Conservation (phyloP, 306 rosid species). For the Hylodesmum podocarpum region DNA sequence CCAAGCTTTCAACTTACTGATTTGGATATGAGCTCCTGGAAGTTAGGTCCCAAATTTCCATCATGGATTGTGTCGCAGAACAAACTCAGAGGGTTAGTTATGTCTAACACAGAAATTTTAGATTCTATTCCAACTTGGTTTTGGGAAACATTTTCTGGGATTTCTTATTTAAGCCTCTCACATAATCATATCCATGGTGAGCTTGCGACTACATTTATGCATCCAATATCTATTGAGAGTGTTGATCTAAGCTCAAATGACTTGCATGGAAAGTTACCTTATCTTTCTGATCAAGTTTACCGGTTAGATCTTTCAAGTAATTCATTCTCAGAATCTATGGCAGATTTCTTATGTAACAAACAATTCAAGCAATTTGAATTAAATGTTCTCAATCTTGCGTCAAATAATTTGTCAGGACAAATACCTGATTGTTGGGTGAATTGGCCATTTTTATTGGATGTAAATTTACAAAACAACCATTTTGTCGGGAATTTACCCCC, state of each 20-base stretch:
- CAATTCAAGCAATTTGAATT: background rate
- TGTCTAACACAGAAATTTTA: slow-evolving; percentile 3
- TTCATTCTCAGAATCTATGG: background rate
- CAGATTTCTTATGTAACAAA: background rate
- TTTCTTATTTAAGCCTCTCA: background rate
- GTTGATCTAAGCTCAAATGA: slow-evolving; percentile 15
- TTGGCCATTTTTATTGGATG: background rate
- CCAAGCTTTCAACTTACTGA: fast-evolving
- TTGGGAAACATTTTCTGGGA: background rate
- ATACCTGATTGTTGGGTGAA: slow-evolving; percentile 9
- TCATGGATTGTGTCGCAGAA: slow-evolving; percentile 24
- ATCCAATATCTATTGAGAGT: too few species aligned
- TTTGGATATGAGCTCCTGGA: background rate
- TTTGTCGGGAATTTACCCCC: background rate
- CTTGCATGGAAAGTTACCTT: background rate
- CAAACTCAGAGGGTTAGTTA: background rate
- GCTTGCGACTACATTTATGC: background rate
- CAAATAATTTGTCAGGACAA: slow-evolving; percentile 21
- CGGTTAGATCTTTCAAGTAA: slow-evolving; percentile 17
- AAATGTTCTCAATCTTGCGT: slow-evolving; percentile 17
- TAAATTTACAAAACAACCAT: background rate
- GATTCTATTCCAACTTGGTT: slow-evolving; percentile 15
- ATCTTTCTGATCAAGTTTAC: fast-evolving
- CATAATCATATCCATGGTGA: slow-evolving; percentile 17
- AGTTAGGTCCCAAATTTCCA: slow-evolving; percentile 17